Evolutionary conservation across 352 stramenopile species (phyloP).

Genomic region (Pythium brassicae): DNA sequence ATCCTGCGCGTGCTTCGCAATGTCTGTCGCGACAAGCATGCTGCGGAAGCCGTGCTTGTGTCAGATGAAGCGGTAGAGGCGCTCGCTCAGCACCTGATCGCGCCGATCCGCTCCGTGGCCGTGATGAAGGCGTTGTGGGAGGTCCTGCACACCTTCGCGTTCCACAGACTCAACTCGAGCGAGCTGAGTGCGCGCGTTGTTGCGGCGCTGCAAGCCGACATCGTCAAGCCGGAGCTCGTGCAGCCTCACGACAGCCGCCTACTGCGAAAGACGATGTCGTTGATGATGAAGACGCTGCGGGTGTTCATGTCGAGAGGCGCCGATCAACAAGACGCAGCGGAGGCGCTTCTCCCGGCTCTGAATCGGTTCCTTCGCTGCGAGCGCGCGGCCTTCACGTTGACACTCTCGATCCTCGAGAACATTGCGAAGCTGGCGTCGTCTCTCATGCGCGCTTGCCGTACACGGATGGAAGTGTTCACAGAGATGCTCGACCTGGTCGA

Average conservation of each 20-base stretch:
- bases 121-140: neutral
- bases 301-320: neutral
- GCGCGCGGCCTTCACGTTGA: neutral
- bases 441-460: neutral
- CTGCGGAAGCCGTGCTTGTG: too few relatives aligned
- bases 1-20: too few relatives aligned
- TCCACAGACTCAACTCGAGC: neutral
- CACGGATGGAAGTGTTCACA: neutral
- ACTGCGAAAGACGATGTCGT: neutral
- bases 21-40: too few relatives aligned
- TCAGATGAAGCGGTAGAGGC: neutral
- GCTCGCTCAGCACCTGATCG: neutral
- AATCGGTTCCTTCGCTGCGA: neutral
- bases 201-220: neutral
- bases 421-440: neutral
- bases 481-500: slow-evolving; percentile 2
- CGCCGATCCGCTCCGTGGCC: neutral
- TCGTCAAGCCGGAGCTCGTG: neutral
- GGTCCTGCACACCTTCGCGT: neutral
- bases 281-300: slow-evolving; percentile 4
- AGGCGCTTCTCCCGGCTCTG: neutral
- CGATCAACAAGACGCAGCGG: neutral
- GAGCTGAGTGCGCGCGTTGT: neutral
- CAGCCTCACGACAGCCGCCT: neutral
- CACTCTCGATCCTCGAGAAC: neutral